Percentiles rank a stretch among this genome's conserved stretches.
phyloP scores from a whole-genome alignment of 2,329 filamentous ascomycete genomes.

The Aspergillus puulaauensis region DNA sequence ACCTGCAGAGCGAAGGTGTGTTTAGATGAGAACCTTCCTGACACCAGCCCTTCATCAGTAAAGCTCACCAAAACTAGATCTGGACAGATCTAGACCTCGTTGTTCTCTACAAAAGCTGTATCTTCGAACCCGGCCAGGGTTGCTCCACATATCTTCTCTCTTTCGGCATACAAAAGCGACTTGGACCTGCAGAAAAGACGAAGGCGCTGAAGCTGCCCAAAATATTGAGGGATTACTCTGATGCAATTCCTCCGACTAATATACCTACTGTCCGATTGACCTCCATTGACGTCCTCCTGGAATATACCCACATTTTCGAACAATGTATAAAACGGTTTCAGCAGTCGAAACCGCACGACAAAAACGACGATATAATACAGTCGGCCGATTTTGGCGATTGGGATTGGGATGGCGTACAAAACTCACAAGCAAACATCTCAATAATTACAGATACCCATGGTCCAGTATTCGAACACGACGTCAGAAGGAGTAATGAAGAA shows the following conservation, averaged over 20 bases:
- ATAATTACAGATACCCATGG: background rate
- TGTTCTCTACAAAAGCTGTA: conserved; percentile 21
- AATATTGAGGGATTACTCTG: conserved; percentile 15
- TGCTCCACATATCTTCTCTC: conserved; percentile 15
- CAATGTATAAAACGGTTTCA: background rate
- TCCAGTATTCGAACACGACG: background rate
- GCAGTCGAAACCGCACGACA: background rate
- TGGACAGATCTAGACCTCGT: conserved; percentile 33
- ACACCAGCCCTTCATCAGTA: background rate
- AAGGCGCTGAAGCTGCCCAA: conserved; percentile 16
- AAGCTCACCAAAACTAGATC: conserved; percentile 20
- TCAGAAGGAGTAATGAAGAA: background rate
- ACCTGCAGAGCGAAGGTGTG: conserved; percentile 28
- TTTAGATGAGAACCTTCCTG: background rate
- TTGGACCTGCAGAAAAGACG: background rate
- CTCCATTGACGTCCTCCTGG: conserved; percentile 22
- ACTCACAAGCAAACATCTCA: background rate
- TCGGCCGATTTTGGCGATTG: background rate
- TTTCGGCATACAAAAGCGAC: conserved; percentile 22
- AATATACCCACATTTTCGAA: conserved; percentile 7
- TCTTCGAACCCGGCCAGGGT: background rate
- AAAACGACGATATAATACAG: background rate
- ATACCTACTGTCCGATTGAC: conserved; percentile 19
- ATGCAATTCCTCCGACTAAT: conserved; percentile 18
- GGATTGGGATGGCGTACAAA: background rate